Percentiles rank a stretch among this genome's conserved stretches.
These are phyloP conservation scores for Tuber umbilicatum DNA, from an alignment of 495 filamentous ascomycete genomes.

Conservation along the genomic window DNA sequence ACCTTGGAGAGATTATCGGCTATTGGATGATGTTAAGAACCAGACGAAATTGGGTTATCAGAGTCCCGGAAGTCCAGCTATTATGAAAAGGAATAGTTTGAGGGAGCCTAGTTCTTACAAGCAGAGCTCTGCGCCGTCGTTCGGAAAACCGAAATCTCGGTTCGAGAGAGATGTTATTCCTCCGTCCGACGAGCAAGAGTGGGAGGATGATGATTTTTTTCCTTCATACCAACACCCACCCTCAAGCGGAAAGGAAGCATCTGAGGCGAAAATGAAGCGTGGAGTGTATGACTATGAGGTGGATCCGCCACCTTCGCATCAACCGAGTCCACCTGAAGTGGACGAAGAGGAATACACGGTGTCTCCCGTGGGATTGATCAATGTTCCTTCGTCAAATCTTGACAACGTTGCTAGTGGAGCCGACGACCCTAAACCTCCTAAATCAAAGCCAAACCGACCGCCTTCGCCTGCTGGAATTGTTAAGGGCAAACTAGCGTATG, in stretches of 20 bases:
- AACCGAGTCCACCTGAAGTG: not conserved
- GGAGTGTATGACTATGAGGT: not conserved
- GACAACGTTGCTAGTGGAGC: not conserved
- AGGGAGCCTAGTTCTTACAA: not conserved
- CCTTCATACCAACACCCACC: conserved; percentile 27
- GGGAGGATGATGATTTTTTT: conserved; percentile 17
- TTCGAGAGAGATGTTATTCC: conserved; percentile 13
- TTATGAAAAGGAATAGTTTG: not conserved
- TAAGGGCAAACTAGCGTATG: conserved; percentile 25
- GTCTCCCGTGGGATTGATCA: conserved; percentile 9
- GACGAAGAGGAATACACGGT: conserved; percentile 9
- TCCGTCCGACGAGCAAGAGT: conserved; percentile 18
- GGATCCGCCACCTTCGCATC: not conserved
- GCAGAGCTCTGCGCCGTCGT: not conserved
- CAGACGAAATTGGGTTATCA: conserved; percentile 49
- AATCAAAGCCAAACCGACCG: not conserved
- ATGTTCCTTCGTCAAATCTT: conserved; percentile 3
- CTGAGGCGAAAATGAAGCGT: not conserved
- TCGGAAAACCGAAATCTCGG: conserved; percentile 1
- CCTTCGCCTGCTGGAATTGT: conserved; percentile 15
- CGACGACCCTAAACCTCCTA: not conserved
- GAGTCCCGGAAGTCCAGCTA: not conserved
- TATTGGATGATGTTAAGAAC: conserved; percentile 69
- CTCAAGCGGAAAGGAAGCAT: not conserved
- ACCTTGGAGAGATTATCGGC: conserved; percentile 75